Conservation (phyloP, 2,329 filamentous ascomycete species). For the Ophiostoma perfectum region DNA sequence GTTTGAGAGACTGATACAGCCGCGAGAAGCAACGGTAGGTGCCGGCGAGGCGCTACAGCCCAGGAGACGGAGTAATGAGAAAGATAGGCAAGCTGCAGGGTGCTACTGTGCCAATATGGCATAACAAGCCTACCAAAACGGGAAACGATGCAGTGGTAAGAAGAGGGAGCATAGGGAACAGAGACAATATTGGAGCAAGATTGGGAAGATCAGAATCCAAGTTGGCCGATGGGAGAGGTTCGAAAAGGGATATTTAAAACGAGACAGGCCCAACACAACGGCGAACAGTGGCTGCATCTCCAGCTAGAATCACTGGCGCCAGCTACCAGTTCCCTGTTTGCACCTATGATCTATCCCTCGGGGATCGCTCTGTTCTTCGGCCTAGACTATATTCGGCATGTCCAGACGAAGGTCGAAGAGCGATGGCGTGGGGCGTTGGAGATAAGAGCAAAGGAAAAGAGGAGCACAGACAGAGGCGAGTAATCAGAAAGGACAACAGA, state of each 20-base stretch:
- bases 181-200: neutral
- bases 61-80: neutral
- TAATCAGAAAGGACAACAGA: neutral
- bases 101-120: neutral
- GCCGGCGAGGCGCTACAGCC: neutral
- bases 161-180: neutral
- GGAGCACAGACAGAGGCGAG: neutral
- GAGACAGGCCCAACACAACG: neutral
- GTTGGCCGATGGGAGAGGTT: neutral
- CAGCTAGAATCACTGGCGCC: neutral
- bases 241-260: constrained; percentile 9
- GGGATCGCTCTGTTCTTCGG: neutral
- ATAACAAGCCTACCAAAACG: neutral
- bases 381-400: constrained; percentile 18
- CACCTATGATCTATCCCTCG: neutral
- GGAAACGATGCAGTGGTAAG: neutral
- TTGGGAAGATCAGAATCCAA: too few relatives aligned
- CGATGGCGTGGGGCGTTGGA: constrained; percentile 20
- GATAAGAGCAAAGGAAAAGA: constrained; percentile 14
- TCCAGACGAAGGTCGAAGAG: constrained; percentile 18
- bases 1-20: neutral
- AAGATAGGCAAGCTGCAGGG: neutral
- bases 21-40: neutral
- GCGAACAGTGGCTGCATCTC: neutral
- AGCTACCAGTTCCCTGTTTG: neutral